Base-by-base conservation (phyloP, 441 rosid species). In the Gossypium davidsonii region DNA sequence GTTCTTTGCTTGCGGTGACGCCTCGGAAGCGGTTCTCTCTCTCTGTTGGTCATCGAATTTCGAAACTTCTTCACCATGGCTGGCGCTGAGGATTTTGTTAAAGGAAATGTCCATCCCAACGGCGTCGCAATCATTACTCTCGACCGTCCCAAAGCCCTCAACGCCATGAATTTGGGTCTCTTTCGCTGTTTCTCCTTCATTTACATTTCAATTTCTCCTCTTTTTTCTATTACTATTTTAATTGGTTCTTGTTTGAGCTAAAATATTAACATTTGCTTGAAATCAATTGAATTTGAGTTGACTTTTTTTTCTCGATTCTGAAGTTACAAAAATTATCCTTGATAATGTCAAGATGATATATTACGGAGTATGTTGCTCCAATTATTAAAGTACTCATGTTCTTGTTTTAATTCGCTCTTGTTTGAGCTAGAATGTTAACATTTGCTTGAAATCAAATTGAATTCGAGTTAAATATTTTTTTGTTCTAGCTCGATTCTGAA, bases 51-150 rank as follows among this genome's bases (percentile, higher is more conserved):
- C 4, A 2, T 17, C 23, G 57, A 17, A 52, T 52, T 34, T 51
- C 84, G 90, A 75, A 78, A 59, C 71, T 73, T 84, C 71, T 71
- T 86, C 51, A 73, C 28, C 64, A 90, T 94, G 97, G 89, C 91
- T 46, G 51, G 73, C 25, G 71, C 76, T 34, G 88, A 83, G 0
- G 94, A 90, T 37, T 84, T 89, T 76, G 88, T 92, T 20, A 94
- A 86, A 80, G 90, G 94, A 67, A 81, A 78, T 67, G 85, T 94
- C 62, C 75, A 79, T 77, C 88, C 94, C 7, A 89, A 92, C 79
- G 97, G 98, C 71, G 90, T 89, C 73, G 97, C 94, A 3, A 82
- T 90, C 81, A 84, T 90, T 89, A 90, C 95, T 48, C 91, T 92
- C 75, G 94, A 92, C 79, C 97, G 97, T 42, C 90, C 97, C 66